Evolutionary conservation across 1,284 basidiomycete genomes (phyloP), one percentile per base, ranked within the genome.

Genomic region (Wallemia ichthyophaga): DNA sequence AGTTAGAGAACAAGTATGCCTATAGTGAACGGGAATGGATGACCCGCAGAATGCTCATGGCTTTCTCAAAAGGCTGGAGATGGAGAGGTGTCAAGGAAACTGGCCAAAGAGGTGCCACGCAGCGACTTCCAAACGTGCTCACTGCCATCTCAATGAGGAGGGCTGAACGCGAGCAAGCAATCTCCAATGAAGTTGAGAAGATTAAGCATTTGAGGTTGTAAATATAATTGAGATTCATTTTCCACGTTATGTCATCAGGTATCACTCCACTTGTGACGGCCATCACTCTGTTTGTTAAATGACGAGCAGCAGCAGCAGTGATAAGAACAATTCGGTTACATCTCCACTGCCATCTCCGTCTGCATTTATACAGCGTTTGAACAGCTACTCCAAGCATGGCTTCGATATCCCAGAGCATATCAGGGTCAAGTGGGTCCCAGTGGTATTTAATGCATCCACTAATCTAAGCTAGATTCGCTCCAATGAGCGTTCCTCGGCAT

Each of bases 11-110:
- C 63, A 74, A 76, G 55, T 69, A 72, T 62, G 70, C 73, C 63
- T 73, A 80, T 31, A 73, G 79, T 69, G 69, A 75, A 55, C 76
- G 74, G 72, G 66, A 84, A 56, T 76, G 83, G 66, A 71, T 75
- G 28, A 72, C 74, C 61, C 81, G 81, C 69, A 69, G 71, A 58
- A 67, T 31, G 37, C 78, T 56, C 70, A 75, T 62, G 62, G 69
- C 57, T 66, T 67, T n/a, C 67, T 74, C 32, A 65, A 71, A 19
- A 62, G 71, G 64, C 67, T 72, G 61, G 75, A 75, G 62, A 65
- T 67, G 32, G 72, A 75, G 65, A 61, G 55, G 55, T 75, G 60
- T 64, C 78, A 62, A 71, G 73, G 31, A 64, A 70, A 60, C 58
- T 25, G 48, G 59, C 27, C 19, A 59, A 27, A 61, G 63, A 55